Conservation (phyloP, 2,329 filamentous ascomycete genomes). For the Helotiales sp. region DNA sequence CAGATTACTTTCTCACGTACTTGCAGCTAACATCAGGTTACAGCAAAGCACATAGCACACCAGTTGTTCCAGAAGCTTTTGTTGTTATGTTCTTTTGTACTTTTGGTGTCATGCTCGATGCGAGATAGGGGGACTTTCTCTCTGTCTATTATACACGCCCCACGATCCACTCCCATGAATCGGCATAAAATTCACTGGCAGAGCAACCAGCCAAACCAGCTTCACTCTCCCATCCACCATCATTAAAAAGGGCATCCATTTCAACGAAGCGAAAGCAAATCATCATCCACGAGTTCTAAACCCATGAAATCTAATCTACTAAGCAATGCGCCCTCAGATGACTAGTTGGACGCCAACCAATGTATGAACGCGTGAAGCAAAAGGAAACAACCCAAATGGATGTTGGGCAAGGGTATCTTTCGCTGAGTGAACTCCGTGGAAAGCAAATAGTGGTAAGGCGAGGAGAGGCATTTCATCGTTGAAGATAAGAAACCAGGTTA, state of each 20-base stretch:
- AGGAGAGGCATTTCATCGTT: neutral
- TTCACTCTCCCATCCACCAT: neutral
- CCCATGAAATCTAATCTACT: neutral
- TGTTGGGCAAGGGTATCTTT: slow-evolving; percentile 2
- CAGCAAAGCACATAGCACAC: neutral
- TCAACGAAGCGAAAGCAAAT: slow-evolving; percentile 2
- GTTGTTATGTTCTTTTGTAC: neutral
- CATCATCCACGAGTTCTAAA: neutral
- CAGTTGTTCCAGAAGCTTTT: neutral
- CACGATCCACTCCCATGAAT: neutral
- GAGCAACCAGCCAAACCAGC: neutral
- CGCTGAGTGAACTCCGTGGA: neutral
- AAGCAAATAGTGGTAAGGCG: neutral
- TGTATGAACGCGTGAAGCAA: neutral
- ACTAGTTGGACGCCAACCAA: neutral
- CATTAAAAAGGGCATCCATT: neutral
- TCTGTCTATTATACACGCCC: neutral
- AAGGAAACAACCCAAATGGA: neutral
- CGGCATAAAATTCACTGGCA: neutral
- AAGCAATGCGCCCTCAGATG: neutral
- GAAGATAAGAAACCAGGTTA: neutral
- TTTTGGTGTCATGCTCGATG: neutral
- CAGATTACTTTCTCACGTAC: no score
- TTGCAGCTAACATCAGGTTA: neutral
- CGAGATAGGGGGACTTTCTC: neutral